Conservation (phyloP, 768 basidiomycete genomes). For the Porphyrellus cyaneotinctus region DNA sequence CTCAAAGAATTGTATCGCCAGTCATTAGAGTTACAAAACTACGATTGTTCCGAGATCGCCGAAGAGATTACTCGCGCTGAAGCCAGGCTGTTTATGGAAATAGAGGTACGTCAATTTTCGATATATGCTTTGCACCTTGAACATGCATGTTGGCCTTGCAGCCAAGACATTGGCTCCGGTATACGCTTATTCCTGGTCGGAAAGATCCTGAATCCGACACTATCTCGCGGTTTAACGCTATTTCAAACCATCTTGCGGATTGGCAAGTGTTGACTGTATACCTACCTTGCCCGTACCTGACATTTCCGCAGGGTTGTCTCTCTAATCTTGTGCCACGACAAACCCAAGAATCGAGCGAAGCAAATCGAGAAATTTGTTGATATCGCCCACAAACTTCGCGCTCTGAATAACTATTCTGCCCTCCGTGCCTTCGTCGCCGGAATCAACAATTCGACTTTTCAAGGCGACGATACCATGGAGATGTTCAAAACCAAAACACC, state of each 20-base stretch:
- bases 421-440: slow-evolving; percentile 93
- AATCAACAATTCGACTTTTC: slow-evolving; percentile 77
- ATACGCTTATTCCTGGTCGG: slow-evolving; percentile 65
- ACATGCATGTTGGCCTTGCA: slow-evolving; percentile 27
- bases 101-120: slow-evolving; percentile 52
- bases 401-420: slow-evolving; percentile 88
- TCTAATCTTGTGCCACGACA: slow-evolving; percentile 84
- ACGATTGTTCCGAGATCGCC: slow-evolving; percentile 67
- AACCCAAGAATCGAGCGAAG: slow-evolving; percentile 64
- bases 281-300: background rate
- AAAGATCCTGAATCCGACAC: slow-evolving; percentile 63
- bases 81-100: slow-evolving; percentile 63
- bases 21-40: slow-evolving; percentile 51
- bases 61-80: slow-evolving; percentile 81
- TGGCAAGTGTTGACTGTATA: slow-evolving; percentile 48
- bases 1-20: slow-evolving; percentile 60
- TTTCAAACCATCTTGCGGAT: slow-evolving; percentile 80
- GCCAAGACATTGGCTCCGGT: slow-evolving; percentile 87
- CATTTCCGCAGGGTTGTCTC: slow-evolving; percentile 72
- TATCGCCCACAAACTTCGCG: slow-evolving; percentile 75
- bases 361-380: slow-evolving; percentile 89
- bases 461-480: slow-evolving; percentile 75
- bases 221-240: slow-evolving; percentile 66
- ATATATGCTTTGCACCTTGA: background rate
- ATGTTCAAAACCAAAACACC: slow-evolving; percentile 61